Evolutionary conservation across 805 yeast genomes (phyloP).

Genomic region (Monosporozyma aquatica): DNA sequence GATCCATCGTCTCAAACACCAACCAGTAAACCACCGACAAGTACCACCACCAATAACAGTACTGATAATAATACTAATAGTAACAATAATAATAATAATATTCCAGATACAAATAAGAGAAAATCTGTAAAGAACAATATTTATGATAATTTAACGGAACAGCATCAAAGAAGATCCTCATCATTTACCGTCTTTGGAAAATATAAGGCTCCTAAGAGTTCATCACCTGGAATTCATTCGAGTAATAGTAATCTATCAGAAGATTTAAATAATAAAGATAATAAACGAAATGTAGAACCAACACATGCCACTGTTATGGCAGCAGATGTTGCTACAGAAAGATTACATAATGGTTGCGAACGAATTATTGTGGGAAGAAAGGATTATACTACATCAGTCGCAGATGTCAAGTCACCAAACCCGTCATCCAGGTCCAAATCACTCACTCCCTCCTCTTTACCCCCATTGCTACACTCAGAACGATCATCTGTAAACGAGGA

Average conservation of each 20-base stretch:
- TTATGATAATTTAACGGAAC: background rate
- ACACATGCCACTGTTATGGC: constrained; percentile 21
- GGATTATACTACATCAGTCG: background rate
- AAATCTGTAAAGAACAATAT: constrained; percentile 1
- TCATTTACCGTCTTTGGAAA: background rate
- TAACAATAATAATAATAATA: constrained; percentile 9
- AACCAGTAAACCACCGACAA: too few relatives aligned
- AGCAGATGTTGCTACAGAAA: constrained; percentile 22
- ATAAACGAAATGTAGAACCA: constrained; percentile 9
- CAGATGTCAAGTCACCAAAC: background rate
- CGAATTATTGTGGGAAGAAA: constrained; percentile 26
- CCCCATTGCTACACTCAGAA: background rate
- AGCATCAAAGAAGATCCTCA: background rate
- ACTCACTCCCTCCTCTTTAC: background rate
- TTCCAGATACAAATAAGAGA: constrained; percentile 1
- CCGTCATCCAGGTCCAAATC: background rate
- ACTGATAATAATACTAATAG: background rate
- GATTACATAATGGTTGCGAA: constrained; percentile 22
- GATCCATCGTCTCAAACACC: too few relatives aligned
- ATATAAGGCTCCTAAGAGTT: background rate
- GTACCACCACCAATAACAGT: background rate
- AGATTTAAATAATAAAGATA: constrained; percentile 8
- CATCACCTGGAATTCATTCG: background rate
- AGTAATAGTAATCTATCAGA: constrained; percentile 4
- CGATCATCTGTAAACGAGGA: background rate